Percentiles rank a stretch among this genome's conserved stretches.
phyloP scores from a whole-genome alignment of 805 yeast species.

The Zygosaccharomyces bisporus region DNA sequence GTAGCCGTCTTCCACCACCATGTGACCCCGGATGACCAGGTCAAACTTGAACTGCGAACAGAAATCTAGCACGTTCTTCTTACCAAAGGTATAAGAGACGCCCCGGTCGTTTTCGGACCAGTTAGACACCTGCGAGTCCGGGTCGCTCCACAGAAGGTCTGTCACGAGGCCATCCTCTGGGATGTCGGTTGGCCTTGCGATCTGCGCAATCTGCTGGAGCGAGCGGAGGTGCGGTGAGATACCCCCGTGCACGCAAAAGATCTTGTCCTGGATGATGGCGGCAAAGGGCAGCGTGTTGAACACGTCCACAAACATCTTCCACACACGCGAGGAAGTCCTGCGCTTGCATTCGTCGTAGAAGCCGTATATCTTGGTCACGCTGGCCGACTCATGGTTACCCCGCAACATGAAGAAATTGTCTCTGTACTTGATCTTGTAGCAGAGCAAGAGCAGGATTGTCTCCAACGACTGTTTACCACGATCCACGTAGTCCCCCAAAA shows the following conservation, averaged over 20 bases:
- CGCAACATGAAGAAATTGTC: slow-evolving; percentile 90
- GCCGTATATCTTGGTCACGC: slow-evolving; percentile 93
- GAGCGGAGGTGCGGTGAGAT: slow-evolving; percentile 65
- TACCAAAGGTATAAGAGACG: slow-evolving; percentile 73
- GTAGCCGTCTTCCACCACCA: slow-evolving; percentile 88
- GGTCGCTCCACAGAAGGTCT: slow-evolving; percentile 81
- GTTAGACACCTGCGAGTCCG: slow-evolving; percentile 49
- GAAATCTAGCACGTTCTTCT: slow-evolving; percentile 62
- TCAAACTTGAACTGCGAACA: slow-evolving; percentile 66
- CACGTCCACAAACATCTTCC: slow-evolving; percentile 92
- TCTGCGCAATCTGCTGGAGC: slow-evolving; percentile 59
- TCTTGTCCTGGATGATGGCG: slow-evolving; percentile 90
- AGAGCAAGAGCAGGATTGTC: slow-evolving; percentile 78
- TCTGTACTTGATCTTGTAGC: slow-evolving; percentile 93
- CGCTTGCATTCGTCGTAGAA: slow-evolving; percentile 97
- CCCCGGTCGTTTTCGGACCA: slow-evolving; percentile 84
- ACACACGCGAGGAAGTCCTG: slow-evolving; percentile 80
- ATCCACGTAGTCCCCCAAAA: slow-evolving; percentile 95
- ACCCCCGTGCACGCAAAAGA: slow-evolving; percentile 87
- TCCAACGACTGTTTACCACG: slow-evolving; percentile 95
- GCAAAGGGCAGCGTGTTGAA: slow-evolving; percentile 95
- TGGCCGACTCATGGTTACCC: slow-evolving; percentile 97
- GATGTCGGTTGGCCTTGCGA: slow-evolving; percentile 76
- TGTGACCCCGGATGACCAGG: slow-evolving; percentile 75
- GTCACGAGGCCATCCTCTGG: slow-evolving; percentile 76